phyloP scores from a whole-genome alignment of 768 basidiomycete species.

The Kwoniella newhampshirensis region DNA sequence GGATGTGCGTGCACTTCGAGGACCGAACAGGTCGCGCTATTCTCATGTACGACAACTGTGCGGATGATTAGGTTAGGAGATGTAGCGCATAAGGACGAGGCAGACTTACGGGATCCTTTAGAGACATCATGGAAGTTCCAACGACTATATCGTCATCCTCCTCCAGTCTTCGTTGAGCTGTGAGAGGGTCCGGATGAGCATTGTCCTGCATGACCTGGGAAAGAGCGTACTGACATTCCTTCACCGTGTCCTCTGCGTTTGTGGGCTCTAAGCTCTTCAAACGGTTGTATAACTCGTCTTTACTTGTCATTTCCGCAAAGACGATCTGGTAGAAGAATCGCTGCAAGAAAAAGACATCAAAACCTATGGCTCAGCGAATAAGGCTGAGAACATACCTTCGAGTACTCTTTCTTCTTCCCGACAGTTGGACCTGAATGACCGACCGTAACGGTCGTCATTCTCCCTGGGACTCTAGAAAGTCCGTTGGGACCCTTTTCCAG shows the following conservation, averaged over 20 bases:
- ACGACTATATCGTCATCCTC: slow-evolving; percentile 91
- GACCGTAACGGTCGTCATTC: slow-evolving; percentile 31
- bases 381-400: slow-evolving; percentile 42
- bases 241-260: slow-evolving; percentile 64
- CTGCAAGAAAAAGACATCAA: slow-evolving; percentile 53
- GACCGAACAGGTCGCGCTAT: slow-evolving; percentile 83
- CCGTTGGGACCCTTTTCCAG: slow-evolving; percentile 30
- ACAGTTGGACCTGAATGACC: slow-evolving; percentile 49
- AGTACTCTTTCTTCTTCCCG: slow-evolving; percentile 52
- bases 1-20: slow-evolving; percentile 78
- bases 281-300: slow-evolving; percentile 68
- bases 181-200: not conserved
- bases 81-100: not conserved
- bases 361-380: not conserved
- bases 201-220: too few species aligned
- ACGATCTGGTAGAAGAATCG: slow-evolving; percentile 83
- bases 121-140: slow-evolving; percentile 81
- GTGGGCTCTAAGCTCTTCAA: slow-evolving; percentile 69
- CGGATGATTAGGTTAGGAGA: not conserved
- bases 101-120: slow-evolving; percentile 84
- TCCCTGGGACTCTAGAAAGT: slow-evolving; percentile 25
- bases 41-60: slow-evolving; percentile 78
- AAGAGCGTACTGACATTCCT: slow-evolving; percentile 63
- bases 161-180: slow-evolving; percentile 57
- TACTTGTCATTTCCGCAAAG: slow-evolving; percentile 74